Evolutionary conservation across 2,329 filamentous ascomycete genomes (phyloP), one percentile per base, ranked within the genome.

Genomic region (Lachnellula occidentalis): DNA sequence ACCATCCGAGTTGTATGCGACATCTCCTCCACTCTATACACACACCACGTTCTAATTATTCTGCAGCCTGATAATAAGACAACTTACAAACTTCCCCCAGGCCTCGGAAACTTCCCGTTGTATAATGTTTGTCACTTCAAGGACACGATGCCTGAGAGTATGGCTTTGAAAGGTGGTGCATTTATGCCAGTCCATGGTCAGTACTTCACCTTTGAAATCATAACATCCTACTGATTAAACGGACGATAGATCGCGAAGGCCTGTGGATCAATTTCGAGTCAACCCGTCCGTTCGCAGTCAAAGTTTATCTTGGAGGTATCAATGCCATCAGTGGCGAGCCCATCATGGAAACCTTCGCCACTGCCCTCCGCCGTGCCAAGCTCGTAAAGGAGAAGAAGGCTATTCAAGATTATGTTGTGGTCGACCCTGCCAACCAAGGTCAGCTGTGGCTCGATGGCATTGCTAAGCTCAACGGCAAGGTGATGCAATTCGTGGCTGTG

Each of bases 221-320:
- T n/a, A n/a, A n/a, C n/a, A n/a, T n/a, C n/a, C n/a, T n/a, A n/a
- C n/a, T n/a, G n/a, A n/a, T n/a, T n/a, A n/a, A n/a, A n/a, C n/a
- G n/a, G n/a, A n/a, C n/a, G n/a, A n/a, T 27, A 63, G 66, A 74
- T 52, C 66, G 66, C 8, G 74, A 76, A 51, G 73, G 73, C 0
- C 71, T 74, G 70, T 76, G 72, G 71, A 72, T 76, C 47, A 53
- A 63, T 1, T 72, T 76, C 58, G 19, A n/a, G n/a, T n/a, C n/a
- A n/a, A n/a, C n/a, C n/a, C 27, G 48, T 11, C 4, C 45, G 42
- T 76, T 73, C 53, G 67, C 69, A 1, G 62, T 76, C 56, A 72
- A 71, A 50, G 61, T 76, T 34, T 70, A 68, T 48, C 62, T 71
- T 6, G 74, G 73, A 5, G 67, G 69, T 3, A 63, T 76, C 6